A percentile compares a stretch with the other conserved stretches of the same genome.
These are phyloP conservation scores for Backusella morwellensis DNA, from an alignment of 192 early-diverging fungal species.

Conservation along the genomic window DNA sequence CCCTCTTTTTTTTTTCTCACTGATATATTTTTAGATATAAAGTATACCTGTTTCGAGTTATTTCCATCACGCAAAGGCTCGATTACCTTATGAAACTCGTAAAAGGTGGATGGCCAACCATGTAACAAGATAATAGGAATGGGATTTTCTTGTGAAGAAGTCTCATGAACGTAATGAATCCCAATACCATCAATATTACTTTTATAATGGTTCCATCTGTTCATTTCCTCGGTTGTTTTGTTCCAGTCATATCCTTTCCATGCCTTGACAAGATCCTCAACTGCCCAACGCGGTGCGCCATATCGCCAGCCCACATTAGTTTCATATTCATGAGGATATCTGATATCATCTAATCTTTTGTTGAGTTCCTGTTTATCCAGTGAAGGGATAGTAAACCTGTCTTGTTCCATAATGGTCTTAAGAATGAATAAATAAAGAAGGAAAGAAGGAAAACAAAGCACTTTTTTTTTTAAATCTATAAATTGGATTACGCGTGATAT, in stretches of 20 bases:
- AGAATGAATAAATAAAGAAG: no score
- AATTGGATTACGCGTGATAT: no score
- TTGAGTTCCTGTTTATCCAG: neutral
- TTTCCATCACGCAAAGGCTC: conserved; percentile 33
- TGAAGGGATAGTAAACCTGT: neutral
- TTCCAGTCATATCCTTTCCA: conserved; percentile 31
- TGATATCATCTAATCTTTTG: neutral
- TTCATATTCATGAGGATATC: conserved; percentile 14
- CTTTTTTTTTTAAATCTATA: no score
- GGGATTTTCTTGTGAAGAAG: neutral
- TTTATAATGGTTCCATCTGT: conserved; percentile 26
- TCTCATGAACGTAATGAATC: conserved; percentile 28
- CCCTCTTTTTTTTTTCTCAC: no score
- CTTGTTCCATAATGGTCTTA: neutral
- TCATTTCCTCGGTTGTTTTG: conserved; percentile 13
- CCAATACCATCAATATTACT: conserved; percentile 18
- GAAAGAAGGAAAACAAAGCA: no score
- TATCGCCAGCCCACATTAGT: conserved; percentile 22
- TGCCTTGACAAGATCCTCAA: conserved; percentile 17
- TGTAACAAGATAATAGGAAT: conserved; percentile 57
- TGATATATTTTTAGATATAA: neutral
- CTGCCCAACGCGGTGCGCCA: conserved; percentile 22
- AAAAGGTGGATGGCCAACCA: conserved; percentile 63
- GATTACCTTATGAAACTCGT: conserved; percentile 57
- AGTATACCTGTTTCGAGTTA: neutral